Evolutionary conservation across 495 filamentous ascomycete genomes (phyloP).

Genomic region (Tuber melanosporum): DNA sequence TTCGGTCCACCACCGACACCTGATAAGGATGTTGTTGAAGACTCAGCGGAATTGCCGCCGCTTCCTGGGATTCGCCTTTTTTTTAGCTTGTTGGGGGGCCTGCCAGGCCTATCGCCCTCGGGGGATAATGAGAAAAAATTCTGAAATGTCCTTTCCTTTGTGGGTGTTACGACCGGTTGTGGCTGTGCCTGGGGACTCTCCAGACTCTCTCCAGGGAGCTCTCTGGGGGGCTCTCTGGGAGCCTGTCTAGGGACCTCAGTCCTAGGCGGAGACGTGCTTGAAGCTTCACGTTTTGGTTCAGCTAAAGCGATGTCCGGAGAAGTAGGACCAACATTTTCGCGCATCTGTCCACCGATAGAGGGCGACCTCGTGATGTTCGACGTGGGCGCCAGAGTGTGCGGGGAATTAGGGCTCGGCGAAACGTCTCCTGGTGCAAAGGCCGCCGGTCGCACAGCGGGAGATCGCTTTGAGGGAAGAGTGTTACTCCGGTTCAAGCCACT

Average conservation of each 20-base stretch:
- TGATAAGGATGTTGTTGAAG: constrained; percentile 69
- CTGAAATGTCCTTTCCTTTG: constrained; percentile 60
- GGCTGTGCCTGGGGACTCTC: constrained; percentile 39
- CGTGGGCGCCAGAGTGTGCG: constrained; percentile 15
- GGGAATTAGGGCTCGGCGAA: constrained; percentile 42
- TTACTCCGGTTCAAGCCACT: constrained; percentile 82
- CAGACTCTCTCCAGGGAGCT: neutral
- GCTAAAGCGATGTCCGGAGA: constrained; percentile 19
- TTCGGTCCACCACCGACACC: constrained; percentile 38
- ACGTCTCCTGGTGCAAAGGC: constrained; percentile 48
- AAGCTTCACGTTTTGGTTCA: constrained; percentile 11
- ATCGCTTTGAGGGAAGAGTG: constrained; percentile 88
- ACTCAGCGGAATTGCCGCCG: constrained; percentile 74
- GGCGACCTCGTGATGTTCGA: constrained; percentile 29
- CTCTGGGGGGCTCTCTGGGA: neutral
- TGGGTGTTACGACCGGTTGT: constrained; percentile 55
- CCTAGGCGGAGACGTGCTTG: constrained; percentile 17
- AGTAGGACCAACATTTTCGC: constrained; percentile 33
- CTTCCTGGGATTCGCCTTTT: constrained; percentile 73
- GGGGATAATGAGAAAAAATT: constrained; percentile 63
- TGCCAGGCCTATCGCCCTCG: constrained; percentile 54
- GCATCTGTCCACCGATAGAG: constrained; percentile 26
- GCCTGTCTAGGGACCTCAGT: constrained; percentile 10
- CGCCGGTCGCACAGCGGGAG: constrained; percentile 57
- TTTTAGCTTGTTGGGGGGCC: constrained; percentile 74